A percentile compares a stretch with the other conserved stretches of the same genome.
These are phyloP conservation scores for Aspergillus glaucus DNA, from an alignment of 2,329 filamentous ascomycete species.

Conservation along the genomic window DNA sequence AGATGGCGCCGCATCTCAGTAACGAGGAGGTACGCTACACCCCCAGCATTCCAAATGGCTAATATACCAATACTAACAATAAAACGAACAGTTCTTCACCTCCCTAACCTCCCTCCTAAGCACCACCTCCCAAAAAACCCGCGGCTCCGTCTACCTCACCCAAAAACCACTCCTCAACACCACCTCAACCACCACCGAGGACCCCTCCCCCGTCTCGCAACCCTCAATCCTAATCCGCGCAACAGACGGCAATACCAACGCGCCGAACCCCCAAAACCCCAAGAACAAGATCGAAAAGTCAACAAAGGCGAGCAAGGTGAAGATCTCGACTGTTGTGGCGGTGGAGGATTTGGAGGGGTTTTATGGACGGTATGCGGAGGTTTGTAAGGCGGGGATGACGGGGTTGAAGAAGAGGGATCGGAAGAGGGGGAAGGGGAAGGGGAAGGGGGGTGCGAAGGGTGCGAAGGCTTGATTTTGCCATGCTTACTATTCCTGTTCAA, in stretches of 20 bases:
- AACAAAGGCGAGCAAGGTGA: slow-evolving; percentile 54
- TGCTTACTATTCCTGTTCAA: not conserved
- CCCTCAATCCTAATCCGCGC: slow-evolving; percentile 75
- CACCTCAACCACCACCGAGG: slow-evolving; percentile 18
- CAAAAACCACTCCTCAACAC: slow-evolving; percentile 34
- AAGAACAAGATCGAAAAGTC: slow-evolving; percentile 40
- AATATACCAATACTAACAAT: slow-evolving; percentile 11
- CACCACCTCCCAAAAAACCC: slow-evolving; percentile 32
- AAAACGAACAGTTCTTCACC: slow-evolving; percentile 35
- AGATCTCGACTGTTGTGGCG: slow-evolving; percentile 76
- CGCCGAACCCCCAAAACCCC: slow-evolving; percentile 32
- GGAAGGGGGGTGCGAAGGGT: slow-evolving; percentile 27
- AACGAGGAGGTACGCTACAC: slow-evolving; percentile 35
- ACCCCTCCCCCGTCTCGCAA: slow-evolving; percentile 57
- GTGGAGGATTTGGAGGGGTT: slow-evolving; percentile 71
- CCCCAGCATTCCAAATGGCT: not conserved
- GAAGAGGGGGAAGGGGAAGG: slow-evolving; percentile 71
- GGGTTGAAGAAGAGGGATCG: slow-evolving; percentile 88
- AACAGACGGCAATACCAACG: slow-evolving; percentile 65
- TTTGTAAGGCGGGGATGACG: slow-evolving; percentile 83
- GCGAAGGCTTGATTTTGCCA: slow-evolving; percentile 21
- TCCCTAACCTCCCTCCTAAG: slow-evolving; percentile 35
- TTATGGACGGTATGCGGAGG: slow-evolving; percentile 78
- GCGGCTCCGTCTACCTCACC: slow-evolving; percentile 40
- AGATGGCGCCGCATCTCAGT: slow-evolving; percentile 31